Base-by-base conservation (phyloP, 2,329 filamentous ascomycete species). In the Lojkania enalia region DNA sequence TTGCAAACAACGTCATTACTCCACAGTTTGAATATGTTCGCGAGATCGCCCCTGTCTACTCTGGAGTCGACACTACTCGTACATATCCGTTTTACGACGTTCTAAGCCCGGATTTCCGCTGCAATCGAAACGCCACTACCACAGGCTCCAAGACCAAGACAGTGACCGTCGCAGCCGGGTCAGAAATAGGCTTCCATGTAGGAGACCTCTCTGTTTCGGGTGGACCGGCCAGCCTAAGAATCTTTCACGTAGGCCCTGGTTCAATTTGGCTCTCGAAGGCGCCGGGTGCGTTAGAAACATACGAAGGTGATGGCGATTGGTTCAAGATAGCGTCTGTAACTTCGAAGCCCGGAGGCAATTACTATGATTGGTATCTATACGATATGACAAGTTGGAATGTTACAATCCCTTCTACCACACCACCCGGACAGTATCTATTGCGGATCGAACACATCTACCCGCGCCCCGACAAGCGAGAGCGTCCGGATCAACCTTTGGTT, bases 391-490 rank as follows among this genome's bases (percentile, higher is more conserved):
- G n/a, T n/a, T 48, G 44, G 45, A 51, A 35, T 19, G 48, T 51
- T 19, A 48, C 31, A 3, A 51, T 51, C 13, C 48, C 44, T 20
- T 27, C 23, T 18, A 20, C 9, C 3, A 55, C 52, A 13, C 51
- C 49, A n/a, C 29, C 46, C 5, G 52, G 52, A 13, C 41, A 52
- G 2, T 52, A 55, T 27, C 35, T 55, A 2, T 39, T 55, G 9
- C 40, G 49, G 2, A 46, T 55, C 19, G 52, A 55, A 27, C 52
- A 54, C 32, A 43, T 55, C 12, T 55, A 51, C n/a, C n/a, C n/a
- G n/a, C n/a, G n/a, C n/a, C n/a, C n/a, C n/a, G n/a, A n/a, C n/a
- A n/a, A n/a, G n/a, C n/a, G n/a, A n/a, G n/a, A n/a, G n/a, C n/a
- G n/a, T n/a, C n/a, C n/a, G n/a, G n/a, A n/a, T n/a, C n/a, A n/a